Base-by-base conservation (phyloP, 208 protist species). In the Angomonas ambiguus region DNA sequence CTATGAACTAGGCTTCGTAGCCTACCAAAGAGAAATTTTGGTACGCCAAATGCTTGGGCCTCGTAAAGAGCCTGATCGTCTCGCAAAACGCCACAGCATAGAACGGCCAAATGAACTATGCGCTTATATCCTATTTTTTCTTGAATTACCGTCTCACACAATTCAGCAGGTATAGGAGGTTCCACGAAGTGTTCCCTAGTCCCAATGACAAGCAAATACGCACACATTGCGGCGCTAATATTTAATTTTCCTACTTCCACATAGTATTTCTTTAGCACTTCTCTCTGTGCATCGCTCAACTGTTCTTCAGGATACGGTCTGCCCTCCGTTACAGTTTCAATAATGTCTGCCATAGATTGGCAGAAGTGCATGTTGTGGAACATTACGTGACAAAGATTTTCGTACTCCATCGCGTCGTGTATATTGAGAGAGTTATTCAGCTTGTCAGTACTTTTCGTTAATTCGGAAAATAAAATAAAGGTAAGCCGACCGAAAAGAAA, bases 81-180 rank as follows among this genome's bases (percentile, higher is more conserved):
- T 71, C 93, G 86, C 49, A 89, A 84, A 32, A 95, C 79, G 77
- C 84, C 80, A 51, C 84, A 88, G 74, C 91, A 93, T 74, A 85
- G 85, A 5, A 95, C 69, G 13, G 83, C 91, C 18, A 95, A 74
- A 13, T 83, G 76, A 2, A 93, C 71, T 33, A 95, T 72, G 3
- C 89, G 75, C 56, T 91, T 91, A 61, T 77, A 62, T 16, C 84
- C 71, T 61, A 55, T 76, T 31, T 85, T 79, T 51, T 95, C 86
- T n/a, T 80, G 65, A 32, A 82, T 56, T n/a, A 95, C 73, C 25
- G 69, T 65, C 57, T 72, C 82, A 68, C 83, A 93, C 51, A 93
- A 70, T 62, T 95, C 89, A 49, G 82, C 71, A 75, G 90, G 87
- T 30, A 79, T 76, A 20, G 92, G 66, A 27, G 89, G 84, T 55